Evolutionary conservation across 139 green algal species (phyloP), one percentile per base, ranked within the genome.

Genomic region (Prasinococcaceae sp.): DNA sequence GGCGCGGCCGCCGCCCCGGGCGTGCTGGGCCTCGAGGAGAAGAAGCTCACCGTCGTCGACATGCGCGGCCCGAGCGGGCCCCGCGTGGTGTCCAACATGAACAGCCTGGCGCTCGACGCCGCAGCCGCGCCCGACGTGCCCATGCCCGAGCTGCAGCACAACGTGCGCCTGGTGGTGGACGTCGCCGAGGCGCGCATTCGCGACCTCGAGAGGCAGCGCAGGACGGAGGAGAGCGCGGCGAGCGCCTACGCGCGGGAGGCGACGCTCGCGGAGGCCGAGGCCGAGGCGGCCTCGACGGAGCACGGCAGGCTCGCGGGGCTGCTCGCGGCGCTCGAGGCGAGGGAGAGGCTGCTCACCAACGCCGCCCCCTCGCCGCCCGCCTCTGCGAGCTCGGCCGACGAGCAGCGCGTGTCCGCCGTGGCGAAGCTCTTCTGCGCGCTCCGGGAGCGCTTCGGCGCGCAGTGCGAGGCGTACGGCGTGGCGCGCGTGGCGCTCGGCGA

Each of bases 81-180:
- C 0, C 58, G 96, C 38, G 68, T 96, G 35, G 23, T 97, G 53
- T 77, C 88, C 58, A 61, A 84, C 41, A 64, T 96, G 37, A 83
- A 88, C 24, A 58, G 40, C 28, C 45, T 66, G 54, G 61, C 75
- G 39, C 30, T 28, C 16, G 42, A 52, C 10, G 56, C 37, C 1
- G 52, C 50, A n/a, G n/a, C n/a, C n/a, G n/a, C n/a, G n/a, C n/a
- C n/a, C 22, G 33, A 58, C 43, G 70, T 70, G 10, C 86, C 86
- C 30, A 92, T 97, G 78, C 84, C 88, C 0, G 90, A 98, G 77
- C 74, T 98, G 48, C 79, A 92, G 67, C 90, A 98, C 77, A 98
- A 98, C 78, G 73, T 98, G 78, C 72, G 79, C 6, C 60, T 74
- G 3, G 59, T 74, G 4, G 60, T 77, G n/a, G 52, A 76, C 35